Evolutionary conservation across 1,139 yeast genomes (phyloP), one percentile per base, ranked within the genome.

Genomic region (Sugiyamaella grinbergsii): DNA sequence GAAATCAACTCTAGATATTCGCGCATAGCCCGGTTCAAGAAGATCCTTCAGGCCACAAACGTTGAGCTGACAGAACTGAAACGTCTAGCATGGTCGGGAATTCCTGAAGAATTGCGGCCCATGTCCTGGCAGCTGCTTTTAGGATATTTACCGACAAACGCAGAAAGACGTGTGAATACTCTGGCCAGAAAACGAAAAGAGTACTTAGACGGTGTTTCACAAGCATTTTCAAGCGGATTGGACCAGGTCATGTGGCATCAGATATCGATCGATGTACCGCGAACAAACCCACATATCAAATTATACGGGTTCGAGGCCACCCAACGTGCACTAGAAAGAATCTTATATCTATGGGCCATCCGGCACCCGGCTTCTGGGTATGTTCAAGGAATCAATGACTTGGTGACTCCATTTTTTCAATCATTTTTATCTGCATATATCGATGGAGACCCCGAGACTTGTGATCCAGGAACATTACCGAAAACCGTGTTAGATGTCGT

Each of bases 321-420:
- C 0, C 98, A 93, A 62, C 71, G 82, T 23, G 62, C 95, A 11
- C 73, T 93, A 54, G 89, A 93, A 57, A 82, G 86, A 57, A 82
- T 94, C 15, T 71, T 93, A 47, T 94, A 89, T 62, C 73, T 93
- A 29, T 93, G 99, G 99, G 96, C 98, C 0, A 83, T 93, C 18
- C 79, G 98, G 55, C 98, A 94, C 65, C 98, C 99, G 0, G 97
- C 98, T 3, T 83, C 94, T 64, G 99, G 99, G 3, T 93, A 93
- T 68, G 99, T 93, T n/a, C 99, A 93, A 70, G 99, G 99, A 23
- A 94, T 93, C 52, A 93, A 93, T 66, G 99, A 93, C 68, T 75
- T 93, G 51, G 90, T 85, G 15, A 93, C 98, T 0, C 98, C 99
- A 1, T 90, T 94, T 66, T 91, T 79, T 68, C 96, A 93, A 67